Evolutionary conservation across 2,329 filamentous ascomycete genomes (phyloP).

Genomic region (Penicillium expansum): DNA sequence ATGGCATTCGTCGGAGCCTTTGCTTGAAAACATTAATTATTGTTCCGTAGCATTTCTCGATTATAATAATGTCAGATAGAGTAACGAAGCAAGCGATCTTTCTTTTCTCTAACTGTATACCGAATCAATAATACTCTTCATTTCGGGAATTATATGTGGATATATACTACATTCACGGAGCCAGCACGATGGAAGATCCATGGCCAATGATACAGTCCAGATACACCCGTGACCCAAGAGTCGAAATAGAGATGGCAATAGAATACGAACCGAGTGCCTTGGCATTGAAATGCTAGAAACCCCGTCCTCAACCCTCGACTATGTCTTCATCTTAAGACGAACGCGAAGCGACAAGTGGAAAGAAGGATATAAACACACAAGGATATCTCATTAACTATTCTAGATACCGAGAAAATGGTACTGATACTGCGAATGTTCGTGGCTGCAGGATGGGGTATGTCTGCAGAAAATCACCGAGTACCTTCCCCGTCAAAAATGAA

Average conservation of each 20-base stretch:
- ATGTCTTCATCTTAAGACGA: background rate
- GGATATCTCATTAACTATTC: conserved; percentile 10
- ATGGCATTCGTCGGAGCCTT: conserved; percentile 69
- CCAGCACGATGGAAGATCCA: no score
- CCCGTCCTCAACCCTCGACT: background rate
- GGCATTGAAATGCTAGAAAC: background rate
- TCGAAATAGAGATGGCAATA: background rate
- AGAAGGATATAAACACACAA: background rate
- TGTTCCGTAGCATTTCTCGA: background rate
- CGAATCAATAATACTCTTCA: background rate
- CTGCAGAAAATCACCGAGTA: conserved; percentile 1
- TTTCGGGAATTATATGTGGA: background rate
- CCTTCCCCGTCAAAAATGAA: conserved; percentile 4
- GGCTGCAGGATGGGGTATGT: background rate
- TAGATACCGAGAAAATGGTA: conserved; percentile 2
- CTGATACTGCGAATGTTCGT: background rate
- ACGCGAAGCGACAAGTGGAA: background rate
- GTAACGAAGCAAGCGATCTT: background rate
- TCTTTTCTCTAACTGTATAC: background rate
- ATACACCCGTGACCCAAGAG: background rate
- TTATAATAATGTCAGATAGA: background rate
- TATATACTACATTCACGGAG: no score
- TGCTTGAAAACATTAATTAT: conserved; percentile 43
- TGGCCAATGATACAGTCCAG: no score
- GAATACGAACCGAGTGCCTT: background rate